These are phyloP conservation scores for Mycena floridula DNA, from an alignment of 768 basidiomycete species.

Conservation along the genomic window DNA sequence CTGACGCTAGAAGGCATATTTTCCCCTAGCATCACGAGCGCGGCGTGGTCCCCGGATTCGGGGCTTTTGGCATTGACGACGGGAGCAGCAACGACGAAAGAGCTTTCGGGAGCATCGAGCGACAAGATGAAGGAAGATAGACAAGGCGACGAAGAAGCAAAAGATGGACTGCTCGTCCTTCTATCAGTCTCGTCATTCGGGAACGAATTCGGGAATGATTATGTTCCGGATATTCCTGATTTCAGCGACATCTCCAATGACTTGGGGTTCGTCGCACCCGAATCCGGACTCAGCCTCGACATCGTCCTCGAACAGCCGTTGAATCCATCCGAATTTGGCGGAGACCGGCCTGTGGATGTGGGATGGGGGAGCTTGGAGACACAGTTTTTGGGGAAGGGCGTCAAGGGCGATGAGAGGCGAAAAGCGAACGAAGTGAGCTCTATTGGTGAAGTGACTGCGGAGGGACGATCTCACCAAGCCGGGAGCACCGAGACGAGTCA, in stretches of 20 bases:
- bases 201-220: too few relatives aligned
- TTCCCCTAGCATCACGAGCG: constrained; percentile 77
- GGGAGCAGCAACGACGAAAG: too few relatives aligned
- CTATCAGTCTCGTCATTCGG: constrained; percentile 20
- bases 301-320: constrained; percentile 76
- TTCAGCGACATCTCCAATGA: too few relatives aligned
- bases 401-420: too few relatives aligned
- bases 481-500: constrained; percentile 55
- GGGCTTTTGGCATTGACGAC: constrained; percentile 79
- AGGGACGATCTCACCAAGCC: constrained; percentile 35
- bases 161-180: too few relatives aligned
- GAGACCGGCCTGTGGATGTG: constrained; percentile 88
- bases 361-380: constrained; percentile 98
- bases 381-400: constrained; percentile 97
- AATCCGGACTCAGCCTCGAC: constrained; percentile 65
- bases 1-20: constrained; percentile 87
- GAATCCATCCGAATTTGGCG: constrained; percentile 70
- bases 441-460: constrained; percentile 79
- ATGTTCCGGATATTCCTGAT: too few relatives aligned
- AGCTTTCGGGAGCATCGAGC: too few relatives aligned
- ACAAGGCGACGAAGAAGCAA: too few relatives aligned
- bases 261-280: too few relatives aligned
- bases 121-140: too few relatives aligned
- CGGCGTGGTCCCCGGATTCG: constrained; percentile 91
- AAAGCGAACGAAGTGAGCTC: too few relatives aligned